Base-by-base conservation (phyloP, 305 asterid species). In the Rubia tinctorum region DNA sequence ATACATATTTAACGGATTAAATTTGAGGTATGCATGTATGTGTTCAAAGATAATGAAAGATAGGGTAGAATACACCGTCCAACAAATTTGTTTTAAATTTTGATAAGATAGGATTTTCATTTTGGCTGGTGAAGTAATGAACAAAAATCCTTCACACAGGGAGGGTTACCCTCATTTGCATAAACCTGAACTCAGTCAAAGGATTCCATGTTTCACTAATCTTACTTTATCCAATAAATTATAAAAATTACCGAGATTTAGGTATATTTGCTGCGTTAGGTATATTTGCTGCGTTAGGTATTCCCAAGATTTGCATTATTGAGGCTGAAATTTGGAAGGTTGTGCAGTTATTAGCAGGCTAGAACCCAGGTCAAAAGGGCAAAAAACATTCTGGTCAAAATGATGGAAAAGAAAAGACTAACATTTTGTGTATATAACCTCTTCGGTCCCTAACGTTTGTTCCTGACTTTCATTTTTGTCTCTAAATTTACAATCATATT, bases 251-350 rank as follows among this genome's bases (percentile, higher is more conserved):
- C 5, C 10, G 4, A 15, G n/a, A 69, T 30, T 53, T 53, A 10
- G 65, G 65, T 45, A 70, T 70, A 70, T 55, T 45, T 34, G 40
- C 4, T 70, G 6, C 74, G 55, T 30, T 30, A 55, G 66, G 34
- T 71, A 44, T 70, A 70, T 55, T 45, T 53, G 40, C 4, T 70
- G 6, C 74, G 55, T n/a, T n/a, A 55, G 66, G 37, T 71, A 44
- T 71, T 40, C 39, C 15, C 49, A 70, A 39, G 66, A 71, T 39
- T 56, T 71, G 22, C 45, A 27, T 8, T 58, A 11, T 8, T 39
- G 44, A 55, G 34, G 42, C 73, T n/a, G 47, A 30, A 53, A 34
- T 70, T 70, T 70, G 73, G 65, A 53, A 55, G 65, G n/a, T 34
- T 37, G 27, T 25, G 37, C 47, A 27, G 72, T 30, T 22, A 12